Base-by-base conservation (phyloP, 352 stramenopile genomes). In the Phytopythium litorale region DNA sequence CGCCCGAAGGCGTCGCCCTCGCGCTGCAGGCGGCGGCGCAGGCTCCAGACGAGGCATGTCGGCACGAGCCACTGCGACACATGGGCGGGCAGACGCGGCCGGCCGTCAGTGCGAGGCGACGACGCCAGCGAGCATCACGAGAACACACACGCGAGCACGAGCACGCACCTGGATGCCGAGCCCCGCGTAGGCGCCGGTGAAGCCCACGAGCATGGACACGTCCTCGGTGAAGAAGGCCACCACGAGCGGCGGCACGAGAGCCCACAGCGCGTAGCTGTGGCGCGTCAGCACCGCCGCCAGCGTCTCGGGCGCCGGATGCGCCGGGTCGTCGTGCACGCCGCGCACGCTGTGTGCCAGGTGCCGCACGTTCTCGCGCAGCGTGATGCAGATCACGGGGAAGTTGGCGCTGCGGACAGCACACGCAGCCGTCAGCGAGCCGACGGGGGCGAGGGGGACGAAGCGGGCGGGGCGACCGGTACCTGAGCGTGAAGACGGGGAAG, bases 221-320 rank as follows among this genome's bases (percentile, higher is more conserved):
- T 96, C 87, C 49, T 96, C 87, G 3, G 87, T 96, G 69, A 88
- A 94, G 71, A 96, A 87, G 45, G 87, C 87, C 30, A 96, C 81
- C 13, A 92, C 60, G 58, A 94, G 79, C 51, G 87, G 84, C 33
- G 87, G 87, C 51, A 92, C 68, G 70, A 94, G 69, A 35, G 87
- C 84, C 49, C 87, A 61, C 25, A 96, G 63, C 43, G 81, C 83
- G 67, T 87, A 94, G 56, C 78, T 64, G 71, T 93, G 79, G 42
- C 68, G 76, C 65, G 73, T 54, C 32, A 88, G 46, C 43, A 91
- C 89, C 12, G 62, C 79, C 18, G 48, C 66, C 49, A 75, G 57
- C 38, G 57, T 78, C 23, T 32, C 67, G 21, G 60, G 57, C 23
- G 68, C n/a, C n/a, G n/a, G 58, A 12, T 13, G 28, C 33, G 60